phyloP scores from a whole-genome alignment of 2,329 filamentous ascomycete genomes.

The Aureobasidium subglaciale region DNA sequence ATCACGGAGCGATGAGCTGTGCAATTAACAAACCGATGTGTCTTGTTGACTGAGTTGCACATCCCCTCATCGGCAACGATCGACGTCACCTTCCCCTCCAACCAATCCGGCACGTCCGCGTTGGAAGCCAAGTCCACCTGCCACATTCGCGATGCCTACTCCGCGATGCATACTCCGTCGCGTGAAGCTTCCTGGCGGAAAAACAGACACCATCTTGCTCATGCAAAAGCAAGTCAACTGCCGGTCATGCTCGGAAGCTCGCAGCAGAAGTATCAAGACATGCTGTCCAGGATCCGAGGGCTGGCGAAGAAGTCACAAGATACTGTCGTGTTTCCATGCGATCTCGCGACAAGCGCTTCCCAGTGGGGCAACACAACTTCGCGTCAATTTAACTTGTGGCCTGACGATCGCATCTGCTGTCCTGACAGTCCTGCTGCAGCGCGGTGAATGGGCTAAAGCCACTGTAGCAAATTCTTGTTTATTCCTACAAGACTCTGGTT shows the following conservation, averaged over 20 bases:
- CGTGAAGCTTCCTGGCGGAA: neutral
- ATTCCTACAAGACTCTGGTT: no score
- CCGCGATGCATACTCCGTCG: neutral
- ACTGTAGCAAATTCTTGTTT: neutral
- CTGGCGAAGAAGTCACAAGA: neutral
- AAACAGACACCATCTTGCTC: neutral
- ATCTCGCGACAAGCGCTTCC: neutral
- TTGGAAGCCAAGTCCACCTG: neutral
- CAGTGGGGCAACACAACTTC: neutral
- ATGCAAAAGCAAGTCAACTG: neutral
- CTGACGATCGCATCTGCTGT: neutral
- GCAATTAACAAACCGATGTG: neutral
- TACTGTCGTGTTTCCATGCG: neutral
- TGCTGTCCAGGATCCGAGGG: neutral
- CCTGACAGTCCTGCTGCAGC: neutral
- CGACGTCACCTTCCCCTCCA: slow-evolving; percentile 6
- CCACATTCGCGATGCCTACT: neutral
- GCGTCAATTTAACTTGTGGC: neutral
- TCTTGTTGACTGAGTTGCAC: neutral
- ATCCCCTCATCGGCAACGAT: slow-evolving; percentile 1
- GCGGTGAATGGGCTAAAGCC: neutral
- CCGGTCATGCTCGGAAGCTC: neutral
- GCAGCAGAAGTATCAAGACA: neutral
- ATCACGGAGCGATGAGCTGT: neutral
- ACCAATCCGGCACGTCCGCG: neutral